These are phyloP conservation scores for Pythium apleroticum DNA, from an alignment of 352 stramenopile species.

Conservation along the genomic window DNA sequence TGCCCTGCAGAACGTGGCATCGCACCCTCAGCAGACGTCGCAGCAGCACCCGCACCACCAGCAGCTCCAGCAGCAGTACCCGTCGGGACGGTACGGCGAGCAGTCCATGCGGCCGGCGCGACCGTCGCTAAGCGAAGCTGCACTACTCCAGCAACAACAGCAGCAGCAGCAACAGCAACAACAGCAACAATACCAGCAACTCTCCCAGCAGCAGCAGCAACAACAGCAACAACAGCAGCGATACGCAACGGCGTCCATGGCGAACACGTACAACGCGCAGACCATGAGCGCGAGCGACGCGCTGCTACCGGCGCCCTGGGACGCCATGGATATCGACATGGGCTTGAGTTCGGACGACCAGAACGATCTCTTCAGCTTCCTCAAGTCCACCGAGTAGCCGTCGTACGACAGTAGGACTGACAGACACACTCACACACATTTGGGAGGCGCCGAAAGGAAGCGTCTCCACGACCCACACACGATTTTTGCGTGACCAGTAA, in stretches of 20 bases:
- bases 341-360: conserved; percentile 20
- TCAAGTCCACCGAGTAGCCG: conserved; percentile 28
- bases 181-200: conserved; percentile 13
- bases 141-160: conserved; percentile 6
- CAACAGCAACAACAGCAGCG: conserved; percentile 10
- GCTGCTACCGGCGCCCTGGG: conserved; percentile 18
- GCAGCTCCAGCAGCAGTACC: background rate
- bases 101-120: conserved; percentile 5
- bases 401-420: background rate
- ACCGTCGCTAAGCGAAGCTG: conserved; percentile 7
- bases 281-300: conserved; percentile 2
- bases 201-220: conserved; percentile 10
- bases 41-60: background rate
- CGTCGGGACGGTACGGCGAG: conserved; percentile 6
- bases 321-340: conserved; percentile 30
- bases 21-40: background rate
- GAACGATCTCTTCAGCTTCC: conserved; percentile 30
- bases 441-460: background rate
- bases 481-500: background rate
- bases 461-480: background rate
- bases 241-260: conserved; percentile 4
- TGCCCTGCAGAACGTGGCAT: conserved; percentile 19
- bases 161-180: conserved; percentile 15
- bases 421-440: background rate
- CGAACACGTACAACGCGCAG: background rate